Evolutionary conservation across 768 basidiomycete genomes (phyloP).

Genomic region (Neoboletus magnificus): DNA sequence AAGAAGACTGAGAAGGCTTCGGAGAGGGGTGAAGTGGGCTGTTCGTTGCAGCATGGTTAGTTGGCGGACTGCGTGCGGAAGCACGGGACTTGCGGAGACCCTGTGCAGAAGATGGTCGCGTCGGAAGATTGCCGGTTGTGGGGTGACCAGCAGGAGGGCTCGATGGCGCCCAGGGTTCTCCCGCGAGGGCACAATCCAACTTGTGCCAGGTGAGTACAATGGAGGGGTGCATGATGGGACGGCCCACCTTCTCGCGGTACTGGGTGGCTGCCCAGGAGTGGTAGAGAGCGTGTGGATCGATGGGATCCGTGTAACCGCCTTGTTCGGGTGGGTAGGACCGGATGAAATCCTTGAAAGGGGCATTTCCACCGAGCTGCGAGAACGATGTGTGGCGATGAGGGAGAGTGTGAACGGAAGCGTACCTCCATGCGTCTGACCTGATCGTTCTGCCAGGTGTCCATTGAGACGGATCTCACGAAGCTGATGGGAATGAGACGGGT

Average conservation of each 20-base stretch:
- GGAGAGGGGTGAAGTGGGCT: constrained; percentile 38
- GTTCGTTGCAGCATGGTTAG: constrained; percentile 55
- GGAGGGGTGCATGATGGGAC: neutral
- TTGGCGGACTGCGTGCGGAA: constrained; percentile 50
- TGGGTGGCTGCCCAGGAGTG: constrained; percentile 93
- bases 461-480: constrained; percentile 90
- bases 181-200: constrained; percentile 77
- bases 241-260: constrained; percentile 86
- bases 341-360: constrained; percentile 76
- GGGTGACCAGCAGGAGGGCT: constrained; percentile 53
- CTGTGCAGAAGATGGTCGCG: constrained; percentile 70
- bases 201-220: constrained; percentile 35
- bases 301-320: constrained; percentile 64
- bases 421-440: constrained; percentile 92
- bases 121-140: constrained; percentile 39
- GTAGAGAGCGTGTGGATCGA: constrained; percentile 73
- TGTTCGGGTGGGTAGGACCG: constrained; percentile 65
- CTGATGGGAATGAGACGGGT: constrained; percentile 36
- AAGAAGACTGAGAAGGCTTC: constrained; percentile 41
- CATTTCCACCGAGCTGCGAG: constrained; percentile 81
- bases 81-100: constrained; percentile 87
- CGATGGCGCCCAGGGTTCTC: constrained; percentile 76
- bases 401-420: constrained; percentile 16
- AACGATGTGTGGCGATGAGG: constrained; percentile 7
- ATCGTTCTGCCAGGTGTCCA: constrained; percentile 95